A percentile compares a stretch with the other conserved stretches of the same genome.
Conservation (phyloP, 352 stramenopile species). For the Globisporangium camurandrum region DNA sequence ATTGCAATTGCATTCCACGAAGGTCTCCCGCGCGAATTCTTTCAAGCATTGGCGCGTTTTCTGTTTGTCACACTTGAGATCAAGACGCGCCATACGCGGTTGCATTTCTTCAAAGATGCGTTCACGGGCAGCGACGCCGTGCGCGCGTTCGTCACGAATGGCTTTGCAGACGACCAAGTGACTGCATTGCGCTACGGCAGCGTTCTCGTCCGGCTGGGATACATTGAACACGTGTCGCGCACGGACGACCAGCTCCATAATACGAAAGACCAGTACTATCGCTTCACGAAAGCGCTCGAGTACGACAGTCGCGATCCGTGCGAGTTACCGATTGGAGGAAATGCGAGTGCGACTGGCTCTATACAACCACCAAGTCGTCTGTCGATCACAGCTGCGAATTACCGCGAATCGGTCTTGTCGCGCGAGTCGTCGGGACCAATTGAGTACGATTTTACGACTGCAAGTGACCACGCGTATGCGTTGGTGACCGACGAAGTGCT, state of each 20-base stretch:
- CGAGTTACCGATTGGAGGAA: conserved; percentile 18
- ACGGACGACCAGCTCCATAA: conserved; percentile 77
- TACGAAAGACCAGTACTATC: conserved; percentile 81
- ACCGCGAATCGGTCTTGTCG: conserved; percentile 67
- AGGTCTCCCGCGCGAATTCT: conserved; percentile 73
- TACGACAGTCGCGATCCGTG: conserved; percentile 27
- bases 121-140: conserved; percentile 75
- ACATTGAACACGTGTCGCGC: conserved; percentile 77
- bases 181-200: conserved; percentile 63
- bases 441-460: conserved; percentile 70
- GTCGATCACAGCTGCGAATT: conserved; percentile 61
- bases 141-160: conserved; percentile 60
- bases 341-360: no score
- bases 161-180: conserved; percentile 75
- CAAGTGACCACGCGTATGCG: conserved; percentile 72
- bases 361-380: conserved; percentile 24
- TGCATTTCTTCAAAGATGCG: conserved; percentile 85
- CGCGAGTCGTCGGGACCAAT: conserved; percentile 43
- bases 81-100: conserved; percentile 76
- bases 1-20: conserved; percentile 79
- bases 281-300: conserved; percentile 67
- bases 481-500: conserved; percentile 78
- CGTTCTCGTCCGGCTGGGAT: conserved; percentile 71
- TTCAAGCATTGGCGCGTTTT: conserved; percentile 61
- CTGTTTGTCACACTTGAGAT: conserved; percentile 66